Evolutionary conservation across 176 grass and related monocot genomes (phyloP).

Genomic region (Carex kokanica): DNA sequence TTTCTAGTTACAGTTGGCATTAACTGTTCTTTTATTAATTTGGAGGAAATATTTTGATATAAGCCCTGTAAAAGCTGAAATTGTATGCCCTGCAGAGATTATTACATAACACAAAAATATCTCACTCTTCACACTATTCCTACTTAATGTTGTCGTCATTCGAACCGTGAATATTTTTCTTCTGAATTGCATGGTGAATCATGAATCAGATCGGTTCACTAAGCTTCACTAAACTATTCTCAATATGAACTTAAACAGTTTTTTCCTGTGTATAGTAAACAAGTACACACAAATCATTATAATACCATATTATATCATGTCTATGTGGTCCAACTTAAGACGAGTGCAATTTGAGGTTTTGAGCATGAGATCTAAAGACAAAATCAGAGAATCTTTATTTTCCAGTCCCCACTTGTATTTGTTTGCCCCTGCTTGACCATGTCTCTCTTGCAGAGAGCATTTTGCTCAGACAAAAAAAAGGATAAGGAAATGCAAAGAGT

Average conservation of each 20-base stretch:
- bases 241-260: neutral
- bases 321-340: no score
- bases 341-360: no score
- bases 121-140: neutral
- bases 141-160: neutral
- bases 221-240: neutral
- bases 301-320: neutral
- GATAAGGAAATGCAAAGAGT: no score
- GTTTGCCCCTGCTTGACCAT: no score
- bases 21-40: neutral
- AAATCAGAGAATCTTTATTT: no score
- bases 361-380: no score
- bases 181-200: neutral
- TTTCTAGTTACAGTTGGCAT: neutral
- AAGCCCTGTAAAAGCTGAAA: neutral
- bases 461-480: no score
- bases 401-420: no score
- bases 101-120: neutral
- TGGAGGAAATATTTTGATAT: neutral
- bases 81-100: neutral
- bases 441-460: no score
- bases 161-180: neutral
- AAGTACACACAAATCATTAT: neutral
- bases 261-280: neutral
- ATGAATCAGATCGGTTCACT: neutral